Evolutionary conservation across 345 rosid species (phyloP).

Genomic region (Iberis pinnata): DNA sequence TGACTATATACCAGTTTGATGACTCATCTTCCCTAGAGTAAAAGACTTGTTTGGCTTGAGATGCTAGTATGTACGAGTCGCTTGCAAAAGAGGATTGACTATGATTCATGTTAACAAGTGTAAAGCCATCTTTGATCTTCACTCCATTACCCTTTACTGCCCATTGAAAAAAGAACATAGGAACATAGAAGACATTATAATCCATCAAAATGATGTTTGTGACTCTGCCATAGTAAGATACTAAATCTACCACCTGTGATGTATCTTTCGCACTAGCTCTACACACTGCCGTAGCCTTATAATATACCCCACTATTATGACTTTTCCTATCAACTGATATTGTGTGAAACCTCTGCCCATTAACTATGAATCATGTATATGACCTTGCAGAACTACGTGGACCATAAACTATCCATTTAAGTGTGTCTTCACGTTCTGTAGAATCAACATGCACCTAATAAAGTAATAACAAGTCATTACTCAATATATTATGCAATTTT

Average conservation of each 20-base stretch:
- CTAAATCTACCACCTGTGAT: not conserved
- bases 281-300: not conserved
- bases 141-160: not conserved
- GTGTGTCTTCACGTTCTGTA: not conserved
- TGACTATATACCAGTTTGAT: not conserved
- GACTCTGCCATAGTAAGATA: not conserved
- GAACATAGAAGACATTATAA: not conserved
- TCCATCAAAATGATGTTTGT: not conserved
- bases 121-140: not conserved
- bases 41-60: not conserved
- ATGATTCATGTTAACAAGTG: not conserved
- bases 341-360: not conserved
- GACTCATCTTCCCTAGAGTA: not conserved
- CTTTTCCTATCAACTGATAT: not conserved
- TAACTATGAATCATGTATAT: not conserved
- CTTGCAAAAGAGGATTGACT: not conserved
- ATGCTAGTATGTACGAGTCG: not conserved
- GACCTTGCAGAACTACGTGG: not conserved
- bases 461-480: not conserved
- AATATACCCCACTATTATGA: not conserved
- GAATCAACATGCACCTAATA: not conserved
- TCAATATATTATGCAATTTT: too few relatives aligned
- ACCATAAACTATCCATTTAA: not conserved
- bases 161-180: not conserved
- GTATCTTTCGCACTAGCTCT: not conserved